A percentile compares a stretch with the other conserved stretches of the same genome.
These are phyloP conservation scores for Eucalyptus pumila DNA, from an alignment of 345 rosid species.

Conservation along the genomic window DNA sequence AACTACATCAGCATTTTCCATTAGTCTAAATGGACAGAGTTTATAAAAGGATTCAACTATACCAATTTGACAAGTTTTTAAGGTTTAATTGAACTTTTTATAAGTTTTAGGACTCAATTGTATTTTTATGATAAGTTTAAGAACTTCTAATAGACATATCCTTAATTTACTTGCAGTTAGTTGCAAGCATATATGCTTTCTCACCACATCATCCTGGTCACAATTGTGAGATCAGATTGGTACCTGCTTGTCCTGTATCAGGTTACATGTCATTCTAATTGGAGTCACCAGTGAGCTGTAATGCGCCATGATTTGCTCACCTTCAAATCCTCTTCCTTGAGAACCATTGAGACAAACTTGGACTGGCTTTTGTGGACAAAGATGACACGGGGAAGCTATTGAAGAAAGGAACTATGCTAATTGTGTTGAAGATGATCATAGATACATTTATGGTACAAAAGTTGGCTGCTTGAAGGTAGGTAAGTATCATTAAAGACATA, in stretches of 20 bases:
- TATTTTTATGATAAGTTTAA: too few species aligned
- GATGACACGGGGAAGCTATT: not conserved
- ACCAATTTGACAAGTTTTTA: too few species aligned
- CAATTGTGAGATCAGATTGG: not conserved
- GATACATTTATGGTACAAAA: not conserved
- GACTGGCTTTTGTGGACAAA: not conserved
- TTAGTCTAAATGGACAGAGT: too few species aligned
- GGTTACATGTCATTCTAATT: not conserved
- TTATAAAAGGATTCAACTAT: fast-evolving
- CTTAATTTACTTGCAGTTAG: not conserved
- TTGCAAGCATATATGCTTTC: not conserved
- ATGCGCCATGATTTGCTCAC: not conserved
- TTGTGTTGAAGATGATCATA: not conserved
- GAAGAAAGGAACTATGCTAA: not conserved
- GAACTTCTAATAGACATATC: too few species aligned
- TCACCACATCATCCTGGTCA: not conserved
- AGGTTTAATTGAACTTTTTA: too few species aligned
- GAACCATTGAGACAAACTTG: not conserved
- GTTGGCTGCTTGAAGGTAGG: not conserved
- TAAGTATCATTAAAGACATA: not conserved
- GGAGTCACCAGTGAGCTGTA: not conserved
- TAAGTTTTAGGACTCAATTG: too few species aligned
- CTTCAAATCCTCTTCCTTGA: not conserved
- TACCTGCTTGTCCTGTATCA: not conserved
- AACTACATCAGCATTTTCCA: too few species aligned